Evolutionary conservation across 768 basidiomycete species (phyloP).

Genomic region (Xanthoconium purpureum): DNA sequence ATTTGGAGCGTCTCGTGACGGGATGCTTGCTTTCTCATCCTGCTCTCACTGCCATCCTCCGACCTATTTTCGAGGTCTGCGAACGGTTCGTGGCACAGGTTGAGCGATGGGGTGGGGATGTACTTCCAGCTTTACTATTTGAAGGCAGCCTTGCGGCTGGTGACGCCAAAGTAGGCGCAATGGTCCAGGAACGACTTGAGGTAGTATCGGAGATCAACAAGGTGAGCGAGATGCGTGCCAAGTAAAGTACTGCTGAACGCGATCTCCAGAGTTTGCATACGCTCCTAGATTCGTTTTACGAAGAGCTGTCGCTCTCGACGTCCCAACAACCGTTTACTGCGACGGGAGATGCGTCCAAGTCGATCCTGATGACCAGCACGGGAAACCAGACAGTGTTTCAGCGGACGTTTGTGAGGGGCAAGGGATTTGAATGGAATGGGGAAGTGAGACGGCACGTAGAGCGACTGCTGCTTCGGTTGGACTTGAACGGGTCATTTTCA

Average conservation of each 20-base stretch:
- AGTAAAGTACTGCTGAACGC: not conserved
- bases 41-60: constrained; percentile 57
- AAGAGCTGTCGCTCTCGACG: constrained; percentile 71
- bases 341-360: constrained; percentile 69
- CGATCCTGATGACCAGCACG: constrained; percentile 57
- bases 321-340: constrained; percentile 68
- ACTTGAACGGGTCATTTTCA: constrained; percentile 80
- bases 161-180: constrained; percentile 57
- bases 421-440: constrained; percentile 55
- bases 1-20: constrained; percentile 73
- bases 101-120: constrained; percentile 90
- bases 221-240: constrained; percentile 38
- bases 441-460: constrained; percentile 80
- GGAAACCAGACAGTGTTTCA: constrained; percentile 45
- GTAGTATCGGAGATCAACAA: constrained; percentile 76
- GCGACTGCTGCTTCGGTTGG: constrained; percentile 73
- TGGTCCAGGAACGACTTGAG: constrained; percentile 68
- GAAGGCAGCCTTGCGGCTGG: constrained; percentile 68
- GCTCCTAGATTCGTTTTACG: constrained; percentile 74
- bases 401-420: constrained; percentile 51
- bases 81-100: constrained; percentile 85
- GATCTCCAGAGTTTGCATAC: constrained; percentile 58
- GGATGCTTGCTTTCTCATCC: constrained; percentile 76
- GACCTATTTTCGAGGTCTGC: constrained; percentile 76
- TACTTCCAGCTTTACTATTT: constrained; percentile 77